Evolutionary conservation across 1,284 basidiomycete genomes (phyloP).

Genomic region (Puccinia polysora): DNA sequence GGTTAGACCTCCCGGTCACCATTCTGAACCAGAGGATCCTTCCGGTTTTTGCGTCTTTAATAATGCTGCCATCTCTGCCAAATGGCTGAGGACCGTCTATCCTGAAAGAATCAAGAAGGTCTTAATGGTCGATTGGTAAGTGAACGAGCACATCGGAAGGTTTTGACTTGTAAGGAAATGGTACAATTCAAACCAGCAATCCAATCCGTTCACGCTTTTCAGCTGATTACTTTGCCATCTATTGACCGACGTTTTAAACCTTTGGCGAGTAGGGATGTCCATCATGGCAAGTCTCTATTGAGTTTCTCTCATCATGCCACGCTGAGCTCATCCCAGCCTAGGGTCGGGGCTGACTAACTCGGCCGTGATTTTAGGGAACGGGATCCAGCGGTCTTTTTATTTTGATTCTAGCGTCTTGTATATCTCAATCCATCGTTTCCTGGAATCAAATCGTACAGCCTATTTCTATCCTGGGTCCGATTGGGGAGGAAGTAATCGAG

Average conservation of each 20-base stretch:
- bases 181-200: neutral
- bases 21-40: conserved; percentile 93
- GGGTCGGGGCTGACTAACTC: too few species aligned
- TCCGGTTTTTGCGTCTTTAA: conserved; percentile 99
- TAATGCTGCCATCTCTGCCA: conserved; percentile 86
- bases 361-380: conserved; percentile 77
- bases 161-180: conserved; percentile 37
- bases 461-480: conserved; percentile 86
- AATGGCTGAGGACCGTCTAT: conserved; percentile 58
- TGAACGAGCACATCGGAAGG: neutral
- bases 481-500: conserved; percentile 78
- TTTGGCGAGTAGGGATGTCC: conserved; percentile 72
- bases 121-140: conserved; percentile 90
- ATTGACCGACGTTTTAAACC: conserved; percentile 42
- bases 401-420: conserved; percentile 88
- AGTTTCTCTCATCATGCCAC: neutral
- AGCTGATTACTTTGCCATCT: conserved; percentile 3
- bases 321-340: neutral
- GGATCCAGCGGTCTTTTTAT: conserved; percentile 91
- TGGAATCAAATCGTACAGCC: conserved; percentile 60
- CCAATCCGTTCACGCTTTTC: conserved; percentile 14
- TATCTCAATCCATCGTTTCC: conserved; percentile 91
- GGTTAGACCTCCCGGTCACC: conserved; percentile 93
- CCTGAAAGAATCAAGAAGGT: conserved; percentile 59
- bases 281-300: conserved; percentile 72